Base-by-base conservation (phyloP, 805 yeast genomes). In the Metschnikowia shivogae region DNA sequence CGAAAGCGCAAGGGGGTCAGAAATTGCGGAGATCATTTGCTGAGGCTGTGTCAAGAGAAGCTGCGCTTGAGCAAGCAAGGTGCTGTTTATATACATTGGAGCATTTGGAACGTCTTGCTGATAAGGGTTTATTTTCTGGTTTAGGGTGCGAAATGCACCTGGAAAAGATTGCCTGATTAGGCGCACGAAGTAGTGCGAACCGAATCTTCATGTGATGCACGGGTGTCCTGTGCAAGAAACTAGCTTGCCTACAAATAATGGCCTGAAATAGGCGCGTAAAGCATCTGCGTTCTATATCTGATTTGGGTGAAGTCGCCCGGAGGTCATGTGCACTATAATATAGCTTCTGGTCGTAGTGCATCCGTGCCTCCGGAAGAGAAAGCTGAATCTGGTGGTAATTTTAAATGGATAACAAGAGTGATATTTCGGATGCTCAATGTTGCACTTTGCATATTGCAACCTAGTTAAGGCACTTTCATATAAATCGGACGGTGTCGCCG, bases 61-160 rank as follows among this genome's bases (percentile, higher is more conserved):
- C 26, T 3, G n/a, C n/a, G 4, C 3, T 26, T 7, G 6, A 37
- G 34, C 40, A 37, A n/a, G 34, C 19, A 12, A 19, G 19, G 34
- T 14, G 32, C 26, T 22, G 20, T 6, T 30, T 37, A 28, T 37
- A 37, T 37, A 37, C 13, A 28, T 9, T 19, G 14, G 17, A 22
- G 9, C 17, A 17, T 10, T 6, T 12, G 27, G 27, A 3, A 3
- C 5, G 6, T 19, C 6, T 20, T 6, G 27, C 34, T 39, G 42
- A 39, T 39, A 39, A 39, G 42, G 42, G 22, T 39, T 22, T 24
- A 14, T 32, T 31, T 13, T 30, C 42, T 39, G 35, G 9, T 31
- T 39, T 39, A 39, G 42, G 42, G 42, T 39, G 42, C 42, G 42
- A 39, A 39, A 39, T 22, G 42, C 42, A 13, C 17, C 42, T 22